These are phyloP conservation scores for Lasiodiplodia theobromae DNA, from an alignment of 2,329 filamentous ascomycete genomes.

Conservation along the genomic window DNA sequence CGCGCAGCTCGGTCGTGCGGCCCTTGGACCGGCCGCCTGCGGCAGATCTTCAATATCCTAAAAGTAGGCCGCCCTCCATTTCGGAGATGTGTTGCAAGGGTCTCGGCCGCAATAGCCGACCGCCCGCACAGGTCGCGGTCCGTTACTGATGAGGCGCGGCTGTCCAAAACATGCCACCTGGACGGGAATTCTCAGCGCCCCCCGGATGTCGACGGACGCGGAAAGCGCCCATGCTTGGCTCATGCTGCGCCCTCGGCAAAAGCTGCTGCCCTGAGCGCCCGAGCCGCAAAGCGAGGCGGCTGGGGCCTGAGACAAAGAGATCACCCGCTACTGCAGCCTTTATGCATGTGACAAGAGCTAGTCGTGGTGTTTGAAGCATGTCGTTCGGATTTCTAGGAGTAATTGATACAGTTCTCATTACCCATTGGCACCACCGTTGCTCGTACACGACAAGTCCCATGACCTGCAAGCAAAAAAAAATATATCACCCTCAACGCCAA, in stretches of 20 bases:
- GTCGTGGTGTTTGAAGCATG: constrained; percentile 11
- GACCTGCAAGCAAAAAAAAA: constrained; percentile 7
- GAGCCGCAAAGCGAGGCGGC: constrained; percentile 2
- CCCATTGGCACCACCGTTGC: not conserved
- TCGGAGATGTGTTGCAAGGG: constrained; percentile 16
- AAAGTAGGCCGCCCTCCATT: constrained; percentile 3
- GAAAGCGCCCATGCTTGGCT: not conserved
- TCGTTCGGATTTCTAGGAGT: constrained; percentile 23
- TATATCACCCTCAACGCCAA: constrained; percentile 16
- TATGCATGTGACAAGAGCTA: constrained; percentile 14
- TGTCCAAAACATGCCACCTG: not conserved
- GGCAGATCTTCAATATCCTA: constrained; percentile 18
- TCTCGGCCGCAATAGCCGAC: constrained; percentile 14
- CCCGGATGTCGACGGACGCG: constrained; percentile 18
- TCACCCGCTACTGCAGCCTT: constrained; percentile 10
- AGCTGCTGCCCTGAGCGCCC: not conserved
- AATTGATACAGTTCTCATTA: constrained; percentile 21
- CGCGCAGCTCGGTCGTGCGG: constrained; percentile 4
- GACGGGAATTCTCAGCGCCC: not conserved
- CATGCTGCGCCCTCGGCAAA: not conserved
- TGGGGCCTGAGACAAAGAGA: constrained; percentile 17
- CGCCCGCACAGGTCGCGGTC: not conserved
- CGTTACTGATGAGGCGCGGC: not conserved
- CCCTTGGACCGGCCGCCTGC: constrained; percentile 10
- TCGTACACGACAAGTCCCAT: constrained; percentile 14